phyloP scores from a whole-genome alignment of 2,329 filamentous ascomycete species.

The Pezicula radicicola region DNA sequence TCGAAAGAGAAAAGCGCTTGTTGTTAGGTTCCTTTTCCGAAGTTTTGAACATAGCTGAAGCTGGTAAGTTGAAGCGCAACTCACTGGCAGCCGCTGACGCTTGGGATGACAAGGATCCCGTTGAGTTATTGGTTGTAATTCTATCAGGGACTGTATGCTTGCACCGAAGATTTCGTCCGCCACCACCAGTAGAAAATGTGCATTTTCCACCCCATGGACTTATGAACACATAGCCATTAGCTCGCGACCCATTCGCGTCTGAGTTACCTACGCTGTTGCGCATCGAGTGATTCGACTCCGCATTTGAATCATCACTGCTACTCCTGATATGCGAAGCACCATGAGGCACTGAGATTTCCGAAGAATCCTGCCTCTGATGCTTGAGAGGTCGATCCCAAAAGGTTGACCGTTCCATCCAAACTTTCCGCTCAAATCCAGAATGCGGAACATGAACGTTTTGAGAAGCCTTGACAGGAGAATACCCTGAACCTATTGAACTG shows the following conservation, averaged over 20 bases:
- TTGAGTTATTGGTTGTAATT: conserved; percentile 18
- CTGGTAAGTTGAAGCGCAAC: conserved; percentile 84
- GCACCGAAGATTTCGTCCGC: conserved; percentile 72
- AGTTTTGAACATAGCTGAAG: conserved; percentile 43
- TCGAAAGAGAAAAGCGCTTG: conserved; percentile 12
- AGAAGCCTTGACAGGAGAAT: not conserved
- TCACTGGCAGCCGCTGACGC: conserved; percentile 60
- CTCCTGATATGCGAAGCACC: conserved; percentile 10
- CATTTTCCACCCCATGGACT: conserved; percentile 88
- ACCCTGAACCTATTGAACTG: not conserved
- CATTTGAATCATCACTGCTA: conserved; percentile 10
- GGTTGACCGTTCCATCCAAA: conserved; percentile 46
- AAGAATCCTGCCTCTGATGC: conserved; percentile 21
- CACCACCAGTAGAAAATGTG: conserved; percentile 76
- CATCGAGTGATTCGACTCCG: not conserved
- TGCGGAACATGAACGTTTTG: not conserved
- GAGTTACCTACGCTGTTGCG: not conserved
- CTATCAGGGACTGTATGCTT: conserved; percentile 63
- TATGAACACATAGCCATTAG: conserved; percentile 68
- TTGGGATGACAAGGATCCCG: conserved; percentile 10
- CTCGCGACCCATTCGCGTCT: conserved; percentile 5
- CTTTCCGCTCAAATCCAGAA: conserved; percentile 45
- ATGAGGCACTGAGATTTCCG: conserved; percentile 16
- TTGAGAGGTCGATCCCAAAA: conserved; percentile 21
- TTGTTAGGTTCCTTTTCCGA: conserved; percentile 10